phyloP scores from a whole-genome alignment of 176 grass and related monocot species.

The Aegilops longissima region DNA sequence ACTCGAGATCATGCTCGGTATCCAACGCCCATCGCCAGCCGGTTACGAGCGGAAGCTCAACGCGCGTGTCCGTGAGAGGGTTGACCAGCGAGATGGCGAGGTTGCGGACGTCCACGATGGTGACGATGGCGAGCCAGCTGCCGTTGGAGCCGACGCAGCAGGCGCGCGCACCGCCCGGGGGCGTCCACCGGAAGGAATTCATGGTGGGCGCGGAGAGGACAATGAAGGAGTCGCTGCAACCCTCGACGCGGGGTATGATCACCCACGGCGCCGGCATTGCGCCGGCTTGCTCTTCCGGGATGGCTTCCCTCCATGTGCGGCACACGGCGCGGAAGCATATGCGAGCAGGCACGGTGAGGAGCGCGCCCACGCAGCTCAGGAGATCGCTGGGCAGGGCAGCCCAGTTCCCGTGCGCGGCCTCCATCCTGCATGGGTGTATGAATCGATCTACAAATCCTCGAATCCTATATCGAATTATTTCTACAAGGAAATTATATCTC shows the following conservation, averaged over 20 bases:
- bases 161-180: neutral
- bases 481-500: too few species aligned
- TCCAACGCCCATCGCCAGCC: neutral
- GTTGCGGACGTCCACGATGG: neutral
- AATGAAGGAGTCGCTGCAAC: constrained; percentile 1
- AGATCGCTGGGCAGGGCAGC: neutral
- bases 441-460: neutral
- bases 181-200: neutral
- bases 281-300: neutral
- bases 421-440: neutral
- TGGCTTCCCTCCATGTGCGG: neutral
- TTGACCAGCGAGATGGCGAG: neutral
- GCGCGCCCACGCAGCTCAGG: neutral
- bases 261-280: constrained; percentile 27
- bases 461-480: too few species aligned
- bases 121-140: neutral
- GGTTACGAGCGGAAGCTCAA: neutral
- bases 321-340: constrained; percentile 23
- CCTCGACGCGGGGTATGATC: neutral
- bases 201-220: constrained; percentile 10
- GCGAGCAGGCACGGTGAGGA: neutral
- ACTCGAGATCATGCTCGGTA: neutral
- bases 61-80: neutral
- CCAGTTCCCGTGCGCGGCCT: neutral
- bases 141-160: neutral